A percentile compares a stretch with the other conserved stretches of the same genome.
Conservation (phyloP, 2,329 filamentous ascomycete species). For the Talaromyces sp. region DNA sequence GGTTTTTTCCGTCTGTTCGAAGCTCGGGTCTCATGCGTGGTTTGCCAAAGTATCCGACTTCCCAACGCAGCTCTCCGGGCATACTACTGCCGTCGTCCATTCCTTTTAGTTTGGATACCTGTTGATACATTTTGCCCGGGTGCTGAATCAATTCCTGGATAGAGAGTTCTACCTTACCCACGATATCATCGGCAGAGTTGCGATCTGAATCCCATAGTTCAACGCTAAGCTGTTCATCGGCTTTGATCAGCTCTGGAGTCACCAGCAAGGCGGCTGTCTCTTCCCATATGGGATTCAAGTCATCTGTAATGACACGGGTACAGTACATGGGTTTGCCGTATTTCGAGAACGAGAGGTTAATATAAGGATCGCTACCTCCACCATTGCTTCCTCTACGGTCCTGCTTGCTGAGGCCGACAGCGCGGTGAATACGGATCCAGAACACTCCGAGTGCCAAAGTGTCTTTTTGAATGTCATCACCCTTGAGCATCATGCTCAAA, state of each 20-base stretch:
- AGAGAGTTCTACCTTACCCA: conserved; percentile 88
- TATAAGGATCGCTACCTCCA: conserved; percentile 91
- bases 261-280: conserved; percentile 83
- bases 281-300: conserved; percentile 88
- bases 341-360: conserved; percentile 91
- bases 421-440: conserved; percentile 87
- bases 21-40: conserved; percentile 80
- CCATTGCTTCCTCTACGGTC: conserved; percentile 76
- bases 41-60: conserved; percentile 92
- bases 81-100: conserved; percentile 80
- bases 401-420: conserved; percentile 83
- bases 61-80: conserved; percentile 93
- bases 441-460: conserved; percentile 81
- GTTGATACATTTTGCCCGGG: conserved; percentile 86
- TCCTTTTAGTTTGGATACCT: conserved; percentile 76
- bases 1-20: conserved; percentile 80
- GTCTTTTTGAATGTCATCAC: conserved; percentile 85
- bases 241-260: conserved; percentile 84
- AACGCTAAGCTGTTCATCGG: conserved; percentile 85
- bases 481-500: conserved; percentile 82
- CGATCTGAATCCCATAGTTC: conserved; percentile 96
- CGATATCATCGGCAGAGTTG: conserved; percentile 86
- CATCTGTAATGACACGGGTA: conserved; percentile 90
- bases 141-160: conserved; percentile 95
- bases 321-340: conserved; percentile 98